Evolutionary conservation across 208 protist species (phyloP).

Genomic region (Crithidia sp.): DNA sequence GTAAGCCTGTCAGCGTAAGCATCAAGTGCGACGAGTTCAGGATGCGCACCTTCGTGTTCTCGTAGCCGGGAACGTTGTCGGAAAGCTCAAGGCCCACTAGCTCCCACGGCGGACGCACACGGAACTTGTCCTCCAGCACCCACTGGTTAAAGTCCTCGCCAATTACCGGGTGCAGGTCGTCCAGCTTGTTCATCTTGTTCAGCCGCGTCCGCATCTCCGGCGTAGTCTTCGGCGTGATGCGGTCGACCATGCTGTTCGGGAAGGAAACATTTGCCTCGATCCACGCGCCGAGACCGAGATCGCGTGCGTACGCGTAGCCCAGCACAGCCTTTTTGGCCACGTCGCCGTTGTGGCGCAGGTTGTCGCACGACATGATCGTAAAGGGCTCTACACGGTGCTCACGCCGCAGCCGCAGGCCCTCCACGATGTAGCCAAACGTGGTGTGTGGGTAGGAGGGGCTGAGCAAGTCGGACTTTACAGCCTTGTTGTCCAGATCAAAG

Average conservation of each 20-base stretch:
- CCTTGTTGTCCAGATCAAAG: conserved; percentile 37
- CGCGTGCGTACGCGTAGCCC: conserved; percentile 34
- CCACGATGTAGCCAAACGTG: conserved; percentile 49
- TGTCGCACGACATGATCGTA: conserved; percentile 56
- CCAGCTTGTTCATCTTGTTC: conserved; percentile 23
- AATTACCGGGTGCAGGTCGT: conserved; percentile 40
- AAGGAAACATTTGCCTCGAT: conserved; percentile 38
- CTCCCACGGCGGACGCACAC: conserved; percentile 39
- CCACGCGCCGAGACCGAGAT: conserved; percentile 22
- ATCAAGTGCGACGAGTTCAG: conserved; percentile 52
- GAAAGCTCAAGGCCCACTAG: conserved; percentile 39
- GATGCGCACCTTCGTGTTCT: conserved; percentile 50
- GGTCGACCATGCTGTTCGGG: conserved; percentile 49
- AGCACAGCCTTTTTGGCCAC: conserved; percentile 43
- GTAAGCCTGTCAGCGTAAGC: conserved; percentile 36
- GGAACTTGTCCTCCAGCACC: conserved; percentile 55
- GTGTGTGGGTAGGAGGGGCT: conserved; percentile 32
- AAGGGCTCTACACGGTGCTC: conserved; percentile 33
- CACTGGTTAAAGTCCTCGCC: conserved; percentile 57
- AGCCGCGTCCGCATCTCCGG: conserved; percentile 27
- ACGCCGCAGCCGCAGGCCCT: conserved; percentile 39
- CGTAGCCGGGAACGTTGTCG: conserved; percentile 38
- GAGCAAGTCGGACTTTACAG: conserved; percentile 30
- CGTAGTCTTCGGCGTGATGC: conserved; percentile 44
- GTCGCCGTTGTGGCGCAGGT: conserved; percentile 52